Base-by-base conservation (phyloP, 1,284 basidiomycete genomes). In the Rhizoctonia solani region DNA sequence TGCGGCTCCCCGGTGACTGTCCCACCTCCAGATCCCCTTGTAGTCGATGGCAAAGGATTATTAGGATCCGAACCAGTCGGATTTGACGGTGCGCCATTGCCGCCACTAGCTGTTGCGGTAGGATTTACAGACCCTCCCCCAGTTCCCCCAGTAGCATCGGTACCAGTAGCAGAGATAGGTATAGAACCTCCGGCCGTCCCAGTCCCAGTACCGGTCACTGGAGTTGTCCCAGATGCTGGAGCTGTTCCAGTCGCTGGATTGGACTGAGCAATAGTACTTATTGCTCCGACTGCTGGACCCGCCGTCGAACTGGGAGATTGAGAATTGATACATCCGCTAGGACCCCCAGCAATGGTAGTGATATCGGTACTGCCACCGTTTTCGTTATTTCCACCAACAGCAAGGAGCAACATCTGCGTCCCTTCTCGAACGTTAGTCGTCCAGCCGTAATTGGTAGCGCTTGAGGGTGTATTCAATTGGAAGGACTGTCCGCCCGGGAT, bases 401-500 rank as follows among this genome's bases (percentile, higher is more conserved):
- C 87, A 4, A 89, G 79, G 27, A 92, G 72, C 16, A 89, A 73
- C 29, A 92, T 75, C 0, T 83, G 84, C 1, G 88, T 86, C 6
- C 87, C 87, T 3, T 81, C 80, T 25, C 85, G 81, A 19, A 91
- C 76, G 25, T 82, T 77, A 1, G 87, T 84, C 8, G 78, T 83
- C 89, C 89, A 92, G n/a, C 73, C 76, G 72, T 91, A 90, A 2
- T 88, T 87, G 2, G 76, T 81, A 69, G 84, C 75, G 0, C 72
- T 69, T 0, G 74, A 29, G 4, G 69, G 66, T 0, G 81, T 75
- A 6, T 77, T 85, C 63, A 92, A 82, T 5, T 79, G 73, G 74
- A 91, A 91, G 0, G 89, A 88, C 56, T 89, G 77, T 16, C 90
- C 90, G 1, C 89, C 90, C 0, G 90, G 90, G 34, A 92, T 91